Conservation (phyloP, 2,329 filamentous ascomycete species). For the Penicillium griseofulvum region DNA sequence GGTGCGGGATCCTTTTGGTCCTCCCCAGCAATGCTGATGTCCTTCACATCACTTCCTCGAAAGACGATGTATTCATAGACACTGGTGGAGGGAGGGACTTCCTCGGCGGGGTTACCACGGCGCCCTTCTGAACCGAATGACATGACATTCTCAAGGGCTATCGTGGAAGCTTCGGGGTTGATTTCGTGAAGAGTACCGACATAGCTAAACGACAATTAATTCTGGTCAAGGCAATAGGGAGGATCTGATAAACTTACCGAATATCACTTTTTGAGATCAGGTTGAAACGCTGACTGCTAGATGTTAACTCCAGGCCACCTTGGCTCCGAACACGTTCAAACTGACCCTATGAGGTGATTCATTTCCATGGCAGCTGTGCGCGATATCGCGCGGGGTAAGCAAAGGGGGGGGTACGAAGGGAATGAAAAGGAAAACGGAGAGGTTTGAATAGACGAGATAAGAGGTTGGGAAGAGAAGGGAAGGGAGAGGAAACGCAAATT, state of each 20-base stretch:
- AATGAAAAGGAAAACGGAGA: slow-evolving; percentile 23
- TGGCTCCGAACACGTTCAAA: slow-evolving; percentile 31
- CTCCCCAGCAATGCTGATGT: slow-evolving; percentile 86
- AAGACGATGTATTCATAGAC: slow-evolving; percentile 99
- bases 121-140: slow-evolving; percentile 94
- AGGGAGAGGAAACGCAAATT: slow-evolving; percentile 27
- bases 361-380: slow-evolving; percentile 45
- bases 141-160: slow-evolving; percentile 92
- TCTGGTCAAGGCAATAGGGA: slow-evolving; percentile 15
- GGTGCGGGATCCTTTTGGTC: slow-evolving; percentile 69
- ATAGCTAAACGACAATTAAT: slow-evolving; percentile 63
- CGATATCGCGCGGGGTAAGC: slow-evolving; percentile 29
- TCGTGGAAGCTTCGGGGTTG: slow-evolving; percentile 94
- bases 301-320: slow-evolving; percentile 38
- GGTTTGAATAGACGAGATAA: slow-evolving; percentile 5
- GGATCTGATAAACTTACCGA: slow-evolving; percentile 60
- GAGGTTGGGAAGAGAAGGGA: slow-evolving; percentile 23
- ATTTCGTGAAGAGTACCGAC: slow-evolving; percentile 95
- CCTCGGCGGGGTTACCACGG: slow-evolving; percentile 71
- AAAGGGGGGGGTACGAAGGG: slow-evolving; percentile 17
- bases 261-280: slow-evolving; percentile 97
- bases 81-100: slow-evolving; percentile 78
- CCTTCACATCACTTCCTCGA: slow-evolving; percentile 96
- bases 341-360: slow-evolving; percentile 52
- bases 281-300: slow-evolving; percentile 79